phyloP scores from a whole-genome alignment of 257 asterid species.

The Gentiana dahurica region DNA sequence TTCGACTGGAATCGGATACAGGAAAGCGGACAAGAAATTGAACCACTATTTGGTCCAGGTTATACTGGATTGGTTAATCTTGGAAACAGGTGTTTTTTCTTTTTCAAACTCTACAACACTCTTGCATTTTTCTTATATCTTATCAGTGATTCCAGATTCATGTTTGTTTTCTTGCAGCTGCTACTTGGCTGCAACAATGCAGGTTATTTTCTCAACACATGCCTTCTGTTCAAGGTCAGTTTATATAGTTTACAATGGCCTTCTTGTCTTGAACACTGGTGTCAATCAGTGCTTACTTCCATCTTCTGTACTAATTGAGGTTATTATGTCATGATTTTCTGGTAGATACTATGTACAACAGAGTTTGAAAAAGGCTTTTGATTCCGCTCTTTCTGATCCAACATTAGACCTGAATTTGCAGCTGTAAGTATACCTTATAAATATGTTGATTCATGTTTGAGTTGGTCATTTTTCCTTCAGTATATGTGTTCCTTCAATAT shows the following conservation, averaged over 20 bases:
- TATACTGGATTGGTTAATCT: constrained; percentile 95
- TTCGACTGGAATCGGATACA: constrained; percentile 98
- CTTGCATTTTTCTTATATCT: neutral
- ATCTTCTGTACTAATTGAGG: neutral
- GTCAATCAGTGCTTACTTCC: constrained; percentile 6
- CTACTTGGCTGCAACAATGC: constrained; percentile 97
- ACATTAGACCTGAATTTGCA: constrained; percentile 88
- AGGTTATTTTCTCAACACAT: constrained; percentile 74
- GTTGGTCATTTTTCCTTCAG: too few relatives aligned
- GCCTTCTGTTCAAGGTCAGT: constrained; percentile 76
- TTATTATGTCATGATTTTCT: constrained; percentile 2
- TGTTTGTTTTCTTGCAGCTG: constrained; percentile 49
- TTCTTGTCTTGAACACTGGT: constrained; percentile 2
- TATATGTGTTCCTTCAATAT: too few relatives aligned
- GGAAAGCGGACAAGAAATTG: constrained; percentile 86
- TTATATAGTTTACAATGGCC: neutral
- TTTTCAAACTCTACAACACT: constrained; percentile 1
- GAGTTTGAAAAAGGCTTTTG: constrained; percentile 61
- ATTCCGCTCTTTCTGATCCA: constrained; percentile 86
- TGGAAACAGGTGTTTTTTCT: constrained; percentile 72
- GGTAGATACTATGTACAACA: constrained; percentile 58
- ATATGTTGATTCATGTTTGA: too few relatives aligned
- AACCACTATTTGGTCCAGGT: constrained; percentile 91
- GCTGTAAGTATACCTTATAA: constrained; percentile 47
- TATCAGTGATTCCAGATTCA: neutral